A percentile compares a stretch with the other conserved stretches of the same genome.
Conservation (phyloP, 2,329 filamentous ascomycete genomes). For the Trichophyton benhamiae region DNA sequence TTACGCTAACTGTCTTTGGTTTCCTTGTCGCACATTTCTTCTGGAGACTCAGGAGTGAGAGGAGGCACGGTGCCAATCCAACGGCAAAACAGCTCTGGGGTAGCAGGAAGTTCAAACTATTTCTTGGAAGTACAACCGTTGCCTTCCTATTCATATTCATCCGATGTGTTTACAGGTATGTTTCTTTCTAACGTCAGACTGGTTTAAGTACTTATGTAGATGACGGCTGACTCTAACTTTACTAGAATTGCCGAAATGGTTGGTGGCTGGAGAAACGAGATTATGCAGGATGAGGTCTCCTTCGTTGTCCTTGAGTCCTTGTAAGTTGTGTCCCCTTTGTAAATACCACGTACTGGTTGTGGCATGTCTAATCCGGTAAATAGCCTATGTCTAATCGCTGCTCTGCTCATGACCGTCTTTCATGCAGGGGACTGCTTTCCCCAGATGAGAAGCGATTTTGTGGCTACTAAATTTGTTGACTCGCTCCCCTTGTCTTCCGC, state of each 20-base stretch:
- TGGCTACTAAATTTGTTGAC: background rate
- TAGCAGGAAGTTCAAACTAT: slow-evolving; percentile 15
- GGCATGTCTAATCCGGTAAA: slow-evolving; percentile 16
- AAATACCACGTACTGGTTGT: background rate
- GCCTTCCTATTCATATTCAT: slow-evolving; percentile 28
- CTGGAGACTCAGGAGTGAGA: slow-evolving; percentile 21
- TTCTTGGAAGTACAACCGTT: slow-evolving; percentile 19
- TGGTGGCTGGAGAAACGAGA: slow-evolving; percentile 35
- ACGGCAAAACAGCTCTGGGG: slow-evolving; percentile 1
- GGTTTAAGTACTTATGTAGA: background rate
- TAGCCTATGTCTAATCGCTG: slow-evolving; percentile 38
- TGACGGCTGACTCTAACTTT: background rate
- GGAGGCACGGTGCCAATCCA: slow-evolving; percentile 10
- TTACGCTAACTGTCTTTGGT: slow-evolving; percentile 33
- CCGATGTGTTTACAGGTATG: slow-evolving; percentile 35
- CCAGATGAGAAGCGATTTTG: slow-evolving; percentile 17
- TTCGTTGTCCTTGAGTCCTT: slow-evolving; percentile 39
- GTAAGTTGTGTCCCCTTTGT: slow-evolving; percentile 21
- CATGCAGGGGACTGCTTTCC: slow-evolving; percentile 46
- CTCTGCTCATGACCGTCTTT: slow-evolving; percentile 40
- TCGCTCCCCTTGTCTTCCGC: background rate
- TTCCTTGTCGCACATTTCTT: slow-evolving; percentile 35
- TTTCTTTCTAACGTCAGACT: slow-evolving; percentile 2
- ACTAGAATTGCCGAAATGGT: slow-evolving; percentile 39
- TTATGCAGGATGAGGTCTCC: slow-evolving; percentile 37